A percentile compares a stretch with the other conserved stretches of the same genome.
These are phyloP conservation scores for Pseudogymnoascus destructans DNA, from an alignment of 2,329 filamentous ascomycete species.

Conservation along the genomic window DNA sequence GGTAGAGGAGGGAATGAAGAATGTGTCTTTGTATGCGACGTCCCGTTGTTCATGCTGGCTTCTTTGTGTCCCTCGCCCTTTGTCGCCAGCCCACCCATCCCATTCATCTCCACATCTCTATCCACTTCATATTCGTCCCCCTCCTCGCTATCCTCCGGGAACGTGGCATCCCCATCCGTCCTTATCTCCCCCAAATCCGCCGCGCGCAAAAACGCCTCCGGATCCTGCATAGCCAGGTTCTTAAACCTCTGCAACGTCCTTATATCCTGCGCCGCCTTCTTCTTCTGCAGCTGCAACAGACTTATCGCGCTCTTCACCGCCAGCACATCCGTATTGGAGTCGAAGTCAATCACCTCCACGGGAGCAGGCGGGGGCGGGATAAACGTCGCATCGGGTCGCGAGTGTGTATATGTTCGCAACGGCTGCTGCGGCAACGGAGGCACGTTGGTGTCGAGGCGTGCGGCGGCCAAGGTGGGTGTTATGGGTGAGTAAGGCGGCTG, in stretches of 20 bases:
- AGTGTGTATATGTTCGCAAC: slow-evolving; percentile 32
- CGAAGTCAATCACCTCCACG: slow-evolving; percentile 42
- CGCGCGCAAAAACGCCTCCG: slow-evolving; percentile 58
- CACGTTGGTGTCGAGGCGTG: slow-evolving; percentile 14
- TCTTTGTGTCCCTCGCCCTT: background rate
- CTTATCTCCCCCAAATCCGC: slow-evolving; percentile 49
- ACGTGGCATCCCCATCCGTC: slow-evolving; percentile 17
- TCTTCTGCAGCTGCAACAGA: slow-evolving; percentile 73
- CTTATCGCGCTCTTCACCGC: slow-evolving; percentile 76
- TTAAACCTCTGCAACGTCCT: slow-evolving; percentile 56
- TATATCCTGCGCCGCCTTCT: slow-evolving; percentile 65
- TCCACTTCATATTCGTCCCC: slow-evolving; percentile 27
- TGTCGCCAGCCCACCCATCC: background rate
- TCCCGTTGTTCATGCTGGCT: background rate
- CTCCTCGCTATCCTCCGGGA: slow-evolving; percentile 17
- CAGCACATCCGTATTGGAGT: slow-evolving; percentile 69
- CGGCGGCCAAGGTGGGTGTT: slow-evolving; percentile 19
- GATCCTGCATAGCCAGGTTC: slow-evolving; percentile 54
- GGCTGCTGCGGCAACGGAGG: slow-evolving; percentile 5
- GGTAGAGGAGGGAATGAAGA: slow-evolving; percentile 36
- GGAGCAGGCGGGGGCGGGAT: slow-evolving; percentile 33
- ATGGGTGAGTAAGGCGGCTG: slow-evolving; percentile 25
- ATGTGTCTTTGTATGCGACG: background rate
- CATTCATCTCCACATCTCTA: slow-evolving; percentile 10
- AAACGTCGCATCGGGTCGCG: slow-evolving; percentile 30